Percentiles rank a stretch among this genome's conserved stretches.
phyloP scores from a whole-genome alignment of 148 eudicot genomes.

The Beta vulgaris region DNA sequence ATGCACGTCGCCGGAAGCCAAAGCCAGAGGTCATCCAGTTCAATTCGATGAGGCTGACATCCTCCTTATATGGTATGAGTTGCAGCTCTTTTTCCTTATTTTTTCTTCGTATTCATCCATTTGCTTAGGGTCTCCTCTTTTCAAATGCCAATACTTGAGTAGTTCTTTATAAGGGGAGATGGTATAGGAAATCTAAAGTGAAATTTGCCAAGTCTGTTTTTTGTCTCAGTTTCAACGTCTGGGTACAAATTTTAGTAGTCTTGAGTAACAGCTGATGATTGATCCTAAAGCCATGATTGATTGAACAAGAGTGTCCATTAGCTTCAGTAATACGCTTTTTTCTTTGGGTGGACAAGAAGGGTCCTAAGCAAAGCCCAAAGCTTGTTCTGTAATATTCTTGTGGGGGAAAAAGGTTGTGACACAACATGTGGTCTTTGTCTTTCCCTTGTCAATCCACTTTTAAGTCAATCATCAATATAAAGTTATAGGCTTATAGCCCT shows the following conservation, averaged over 20 bases:
- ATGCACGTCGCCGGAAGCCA: slow-evolving; percentile 90
- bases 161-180: neutral
- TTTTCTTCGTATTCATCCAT: neutral
- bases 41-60: slow-evolving; percentile 50
- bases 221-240: neutral
- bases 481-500: too few species aligned
- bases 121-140: neutral
- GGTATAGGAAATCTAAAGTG: neutral
- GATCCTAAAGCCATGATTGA: neutral
- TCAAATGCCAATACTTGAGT: neutral
- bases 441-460: too few species aligned
- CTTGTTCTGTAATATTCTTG: too few species aligned
- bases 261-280: neutral
- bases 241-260: neutral
- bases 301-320: too few species aligned
- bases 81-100: slow-evolving; percentile 17
- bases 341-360: too few species aligned
- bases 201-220: neutral
- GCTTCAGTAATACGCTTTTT: too few species aligned
- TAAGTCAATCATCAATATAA: too few species aligned
- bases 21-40: slow-evolving; percentile 66
- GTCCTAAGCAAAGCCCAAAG: too few species aligned
- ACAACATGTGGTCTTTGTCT: neutral
- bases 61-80: slow-evolving; percentile 52
- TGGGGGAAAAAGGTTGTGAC: neutral